phyloP scores from a whole-genome alignment of 2,329 filamentous ascomycete species.

The Ciborinia camelliae region DNA sequence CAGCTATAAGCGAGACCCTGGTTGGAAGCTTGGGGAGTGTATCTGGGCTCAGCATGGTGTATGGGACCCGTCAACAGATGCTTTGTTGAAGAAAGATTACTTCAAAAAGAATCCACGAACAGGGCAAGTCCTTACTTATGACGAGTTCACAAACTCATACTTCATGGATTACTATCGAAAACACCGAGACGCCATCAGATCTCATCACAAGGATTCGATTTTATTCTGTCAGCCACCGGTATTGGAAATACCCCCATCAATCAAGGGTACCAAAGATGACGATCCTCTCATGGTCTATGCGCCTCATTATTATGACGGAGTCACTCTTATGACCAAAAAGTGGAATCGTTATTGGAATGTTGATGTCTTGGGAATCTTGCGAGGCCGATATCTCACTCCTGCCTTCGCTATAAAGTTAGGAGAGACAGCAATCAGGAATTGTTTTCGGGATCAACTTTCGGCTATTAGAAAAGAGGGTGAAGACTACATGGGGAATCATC shows the following conservation, averaged over 20 bases:
- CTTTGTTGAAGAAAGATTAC: conserved; percentile 78
- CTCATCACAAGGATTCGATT: conserved; percentile 74
- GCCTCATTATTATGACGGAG: conserved; percentile 94
- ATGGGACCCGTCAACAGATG: conserved; percentile 80
- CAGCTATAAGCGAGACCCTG: conserved; percentile 82
- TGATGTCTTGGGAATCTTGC: conserved; percentile 86
- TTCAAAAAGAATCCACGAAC: conserved; percentile 76
- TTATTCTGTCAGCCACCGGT: conserved; percentile 90
- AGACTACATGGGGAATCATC: conserved; percentile 85
- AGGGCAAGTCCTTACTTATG: conserved; percentile 72
- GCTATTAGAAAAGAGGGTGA: conserved; percentile 81
- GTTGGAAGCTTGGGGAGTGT: conserved; percentile 91
- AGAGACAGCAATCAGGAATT: conserved; percentile 91
- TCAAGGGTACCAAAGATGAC: conserved; percentile 85
- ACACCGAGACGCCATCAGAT: conserved; percentile 71
- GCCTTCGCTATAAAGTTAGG: conserved; percentile 91
- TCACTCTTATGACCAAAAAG: conserved; percentile 96
- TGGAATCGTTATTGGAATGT: conserved; percentile 99
- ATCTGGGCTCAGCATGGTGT: conserved; percentile 96
- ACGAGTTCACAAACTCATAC: conserved; percentile 85
- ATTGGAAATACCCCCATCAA: conserved; percentile 81
- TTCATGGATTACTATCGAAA: conserved; percentile 82
- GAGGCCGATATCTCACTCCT: conserved; percentile 83
- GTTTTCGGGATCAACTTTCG: conserved; percentile 80
- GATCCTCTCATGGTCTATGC: conserved; percentile 89